A percentile compares a stretch with the other conserved stretches of the same genome.
Conservation (phyloP, 106 monocot species). For the Acorus calamus region DNA sequence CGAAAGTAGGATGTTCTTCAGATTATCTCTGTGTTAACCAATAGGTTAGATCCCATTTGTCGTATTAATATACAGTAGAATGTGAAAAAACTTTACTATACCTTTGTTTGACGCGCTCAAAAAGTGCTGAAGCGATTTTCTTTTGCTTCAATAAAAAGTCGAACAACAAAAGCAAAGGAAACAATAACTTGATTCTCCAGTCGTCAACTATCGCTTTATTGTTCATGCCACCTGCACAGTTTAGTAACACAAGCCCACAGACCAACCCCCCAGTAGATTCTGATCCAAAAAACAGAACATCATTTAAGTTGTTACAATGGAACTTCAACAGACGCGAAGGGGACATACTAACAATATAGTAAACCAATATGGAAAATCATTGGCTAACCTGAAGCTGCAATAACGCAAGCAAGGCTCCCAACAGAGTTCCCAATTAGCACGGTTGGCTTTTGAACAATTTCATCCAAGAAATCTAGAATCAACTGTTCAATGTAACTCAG, state of each 20-base stretch:
- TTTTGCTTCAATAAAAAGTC: conserved; percentile 74
- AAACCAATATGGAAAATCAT: too few relatives aligned
- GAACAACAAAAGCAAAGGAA: conserved; percentile 72
- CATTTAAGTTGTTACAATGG: too few relatives aligned
- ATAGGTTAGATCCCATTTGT: conserved; percentile 4
- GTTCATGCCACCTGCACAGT: conserved; percentile 98
- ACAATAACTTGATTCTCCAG: conserved; percentile 82
- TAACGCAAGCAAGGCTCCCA: conserved; percentile 96
- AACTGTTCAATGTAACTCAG: conserved; percentile 27
- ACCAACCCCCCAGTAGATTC: conserved; percentile 55
- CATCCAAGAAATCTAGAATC: conserved; percentile 86
- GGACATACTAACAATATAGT: too few relatives aligned
- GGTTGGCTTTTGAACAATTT: conserved; percentile 68
- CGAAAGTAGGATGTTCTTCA: conserved; percentile 75
- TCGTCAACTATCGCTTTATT: conserved; percentile 97
- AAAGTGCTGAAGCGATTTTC: conserved; percentile 65
- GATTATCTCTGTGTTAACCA: conserved; percentile 53
- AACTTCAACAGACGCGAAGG: too few relatives aligned
- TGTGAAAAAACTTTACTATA: conserved; percentile 5
- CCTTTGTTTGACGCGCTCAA: conserved; percentile 80
- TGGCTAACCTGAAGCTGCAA: conserved; percentile 73
- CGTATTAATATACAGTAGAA: not conserved
- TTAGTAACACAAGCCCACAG: conserved; percentile 78
- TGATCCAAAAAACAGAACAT: conserved; percentile 5
- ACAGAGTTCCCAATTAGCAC: conserved; percentile 91